A percentile compares a stretch with the other conserved stretches of the same genome.
phyloP scores from a whole-genome alignment of 106 monocot species.

The Iris macrosiphon region DNA sequence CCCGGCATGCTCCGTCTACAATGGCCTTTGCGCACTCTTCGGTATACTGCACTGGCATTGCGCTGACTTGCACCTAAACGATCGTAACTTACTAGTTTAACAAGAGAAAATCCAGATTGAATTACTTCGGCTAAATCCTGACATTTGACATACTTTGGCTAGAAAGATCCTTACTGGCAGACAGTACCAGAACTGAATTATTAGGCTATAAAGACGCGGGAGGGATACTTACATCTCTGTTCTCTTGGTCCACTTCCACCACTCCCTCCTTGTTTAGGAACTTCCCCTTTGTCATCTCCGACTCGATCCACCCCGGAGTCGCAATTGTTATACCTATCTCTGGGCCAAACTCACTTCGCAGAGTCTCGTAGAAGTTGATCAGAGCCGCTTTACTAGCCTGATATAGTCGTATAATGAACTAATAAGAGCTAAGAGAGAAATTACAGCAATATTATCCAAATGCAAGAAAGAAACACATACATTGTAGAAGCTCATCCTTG shows the following conservation, averaged over 20 bases:
- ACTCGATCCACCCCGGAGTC: slow-evolving; percentile 50
- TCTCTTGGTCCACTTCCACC: slow-evolving; percentile 35
- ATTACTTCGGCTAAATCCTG: neutral
- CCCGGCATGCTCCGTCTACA: slow-evolving; percentile 32
- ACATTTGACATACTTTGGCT: neutral
- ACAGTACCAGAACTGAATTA: too few species aligned
- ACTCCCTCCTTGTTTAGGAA: slow-evolving; percentile 35
- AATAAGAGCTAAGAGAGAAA: too few species aligned
- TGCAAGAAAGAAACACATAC: slow-evolving; percentile 11
- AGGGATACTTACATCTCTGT: slow-evolving; percentile 47
- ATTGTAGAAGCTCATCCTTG: slow-evolving; percentile 68
- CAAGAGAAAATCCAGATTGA: too few species aligned
- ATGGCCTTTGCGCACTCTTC: slow-evolving; percentile 39
- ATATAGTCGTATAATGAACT: neutral
- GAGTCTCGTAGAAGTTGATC: slow-evolving; percentile 59
- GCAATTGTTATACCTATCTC: slow-evolving; percentile 47
- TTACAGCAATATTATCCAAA: too few species aligned
- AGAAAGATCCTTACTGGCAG: too few species aligned
- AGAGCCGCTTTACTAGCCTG: slow-evolving; percentile 66
- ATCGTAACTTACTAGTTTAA: too few species aligned
- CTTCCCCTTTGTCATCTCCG: slow-evolving; percentile 57
- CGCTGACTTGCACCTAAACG: slow-evolving; percentile 21
- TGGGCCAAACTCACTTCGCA: slow-evolving; percentile 38
- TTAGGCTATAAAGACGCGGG: too few species aligned
- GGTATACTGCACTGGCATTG: slow-evolving; percentile 30